phyloP scores from a whole-genome alignment of 2,329 filamentous ascomycete genomes.

The Scedosporium boydii region DNA sequence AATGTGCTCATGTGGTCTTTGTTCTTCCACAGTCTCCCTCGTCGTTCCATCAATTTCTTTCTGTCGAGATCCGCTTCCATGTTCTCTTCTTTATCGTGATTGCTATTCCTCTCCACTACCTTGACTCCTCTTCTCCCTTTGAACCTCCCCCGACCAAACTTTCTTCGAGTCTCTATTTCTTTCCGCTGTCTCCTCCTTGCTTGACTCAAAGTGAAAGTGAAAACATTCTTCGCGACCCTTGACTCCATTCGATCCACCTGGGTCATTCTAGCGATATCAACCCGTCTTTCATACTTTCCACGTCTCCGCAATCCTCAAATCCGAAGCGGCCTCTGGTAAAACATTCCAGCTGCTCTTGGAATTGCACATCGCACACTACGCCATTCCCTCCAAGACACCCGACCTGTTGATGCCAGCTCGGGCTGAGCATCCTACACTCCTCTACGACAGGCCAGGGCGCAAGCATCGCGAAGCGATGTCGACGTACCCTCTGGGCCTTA shows the following conservation, averaged over 20 bases:
- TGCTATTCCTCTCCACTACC: conserved; percentile 1
- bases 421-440: not conserved
- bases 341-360: not conserved
- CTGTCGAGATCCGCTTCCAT: not conserved
- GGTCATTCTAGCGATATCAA: no score
- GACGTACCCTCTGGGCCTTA: conserved; percentile 19
- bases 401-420: not conserved
- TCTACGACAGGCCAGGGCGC: not conserved
- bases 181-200: not conserved
- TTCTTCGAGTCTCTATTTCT: not conserved
- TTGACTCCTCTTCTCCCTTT: not conserved
- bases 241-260: no score
- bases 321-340: no score
- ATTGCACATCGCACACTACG: not conserved
- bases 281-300: no score
- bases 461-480: conserved; percentile 14
- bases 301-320: no score
- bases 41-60: not conserved
- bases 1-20: not conserved
- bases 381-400: not conserved
- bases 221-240: no score
- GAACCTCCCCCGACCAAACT: not conserved
- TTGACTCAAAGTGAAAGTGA: not conserved
- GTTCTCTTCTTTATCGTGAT: conserved; percentile 15
- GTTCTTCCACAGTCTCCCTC: not conserved